Evolutionary conservation across 768 basidiomycete genomes (phyloP), one percentile per base, ranked within the genome.

Genomic region (Hypsizygus marmoreus): DNA sequence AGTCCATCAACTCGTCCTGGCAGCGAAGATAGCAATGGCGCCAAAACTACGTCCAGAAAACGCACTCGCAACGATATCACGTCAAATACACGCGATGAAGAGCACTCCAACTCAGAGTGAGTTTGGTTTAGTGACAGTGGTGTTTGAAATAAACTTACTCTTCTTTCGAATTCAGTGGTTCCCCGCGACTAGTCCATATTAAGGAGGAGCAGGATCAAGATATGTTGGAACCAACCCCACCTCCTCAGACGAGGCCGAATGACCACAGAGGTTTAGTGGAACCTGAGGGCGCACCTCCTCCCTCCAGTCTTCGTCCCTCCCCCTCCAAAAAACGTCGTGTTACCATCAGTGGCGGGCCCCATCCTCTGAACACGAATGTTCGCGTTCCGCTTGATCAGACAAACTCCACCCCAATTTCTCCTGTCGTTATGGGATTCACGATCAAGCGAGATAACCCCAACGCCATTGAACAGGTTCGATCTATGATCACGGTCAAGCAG

Each of bases 271-370:
- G 43, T 41, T 35, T 43, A 29, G 46, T 47, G 26, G 63, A 67
- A 52, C 52, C 57, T 22, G 33, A 51, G 17, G 51, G 57, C 45
- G 63, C 69, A 8, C 75, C 72, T 11, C 61, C 74, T 22, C 70
- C 75, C 0, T 73, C 79, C 35, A 63, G 58, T 46, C 51, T 68
- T 25, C 72, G 62, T 37, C 75, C 78, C 4, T 68, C 73, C 17
- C 74, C 76, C 5, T 63, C 70, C 20, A 86, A 86, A 76, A 82
- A 76, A 51, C 81, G 88, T 52, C 81, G 88, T 33, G 80, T 86
- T 49, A 88, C 87, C 31, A 73, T 86, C 63, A 81, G 78, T 59
- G 83, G 85, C 47, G 66, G 77, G 1, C 76, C 79, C 22, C 74
- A 75, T 50, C 68, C 74, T 30, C 72, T 80, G 55, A 77, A 81